These are phyloP conservation scores for Priceomyces castillae DNA, from an alignment of 805 yeast genomes.

Conservation along the genomic window DNA sequence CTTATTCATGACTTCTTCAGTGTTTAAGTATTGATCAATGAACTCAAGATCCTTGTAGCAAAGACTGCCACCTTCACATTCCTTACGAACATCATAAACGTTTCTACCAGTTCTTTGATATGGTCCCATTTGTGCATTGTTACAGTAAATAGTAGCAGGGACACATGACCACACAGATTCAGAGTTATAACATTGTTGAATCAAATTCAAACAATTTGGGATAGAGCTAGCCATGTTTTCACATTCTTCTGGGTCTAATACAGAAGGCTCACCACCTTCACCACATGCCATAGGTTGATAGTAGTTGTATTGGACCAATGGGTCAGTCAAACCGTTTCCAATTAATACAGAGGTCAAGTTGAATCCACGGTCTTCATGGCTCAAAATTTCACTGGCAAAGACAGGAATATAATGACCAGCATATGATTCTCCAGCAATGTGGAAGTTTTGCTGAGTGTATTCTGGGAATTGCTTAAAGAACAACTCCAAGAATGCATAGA, in stretches of 20 bases:
- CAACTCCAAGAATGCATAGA: conserved; percentile 36
- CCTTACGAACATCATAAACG: conserved; percentile 82
- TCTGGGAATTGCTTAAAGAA: conserved; percentile 38
- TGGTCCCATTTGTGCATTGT: conserved; percentile 76
- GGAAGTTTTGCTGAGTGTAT: conserved; percentile 25
- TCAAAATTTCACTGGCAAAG: conserved; percentile 42
- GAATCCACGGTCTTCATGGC: conserved; percentile 37
- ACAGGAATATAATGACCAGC: conserved; percentile 49
- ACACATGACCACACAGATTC: conserved; percentile 81
- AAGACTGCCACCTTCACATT: conserved; percentile 64
- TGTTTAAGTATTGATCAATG: conserved; percentile 76
- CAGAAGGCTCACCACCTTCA: conserved; percentile 76
- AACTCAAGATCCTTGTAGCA: conserved; percentile 80
- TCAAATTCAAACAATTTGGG: conserved; percentile 73
- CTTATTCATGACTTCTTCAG: conserved; percentile 70
- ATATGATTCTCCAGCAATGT: conserved; percentile 44
- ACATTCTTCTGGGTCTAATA: conserved; percentile 69
- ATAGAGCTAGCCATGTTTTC: conserved; percentile 56
- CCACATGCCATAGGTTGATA: conserved; percentile 96
- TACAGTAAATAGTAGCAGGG: conserved; percentile 90
- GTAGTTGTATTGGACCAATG: conserved; percentile 70
- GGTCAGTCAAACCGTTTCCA: conserved; percentile 92
- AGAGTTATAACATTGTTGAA: conserved; percentile 73
- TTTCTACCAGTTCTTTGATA: conserved; percentile 83
- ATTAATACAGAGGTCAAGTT: conserved; percentile 77